A percentile compares a stretch with the other conserved stretches of the same genome.
These are phyloP conservation scores for Licmophora abbreviata DNA, from an alignment of 108 stramenopile species.

Conservation along the genomic window DNA sequence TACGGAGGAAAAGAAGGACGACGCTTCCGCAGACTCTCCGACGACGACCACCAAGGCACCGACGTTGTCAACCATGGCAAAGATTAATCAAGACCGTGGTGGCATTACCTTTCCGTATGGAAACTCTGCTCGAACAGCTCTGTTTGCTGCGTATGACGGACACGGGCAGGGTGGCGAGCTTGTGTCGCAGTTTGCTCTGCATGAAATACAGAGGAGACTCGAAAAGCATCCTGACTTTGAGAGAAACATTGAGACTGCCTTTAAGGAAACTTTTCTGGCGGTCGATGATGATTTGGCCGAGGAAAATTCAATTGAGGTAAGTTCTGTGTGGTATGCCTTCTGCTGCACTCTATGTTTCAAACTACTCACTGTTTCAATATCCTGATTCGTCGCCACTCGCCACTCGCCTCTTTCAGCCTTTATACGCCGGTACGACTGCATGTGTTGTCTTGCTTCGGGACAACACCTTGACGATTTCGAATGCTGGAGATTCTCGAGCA, in stretches of 20 bases:
- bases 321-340: no score
- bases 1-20: slow-evolving; percentile 20
- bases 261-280: slow-evolving; percentile 68
- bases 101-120: slow-evolving; percentile 89
- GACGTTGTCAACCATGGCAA: slow-evolving; percentile 53
- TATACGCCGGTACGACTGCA: slow-evolving; percentile 89
- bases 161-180: slow-evolving; percentile 90
- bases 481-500: slow-evolving; percentile 90
- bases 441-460: slow-evolving; percentile 74
- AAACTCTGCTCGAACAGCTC: slow-evolving; percentile 45
- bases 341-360: no score
- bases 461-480: slow-evolving; percentile 69
- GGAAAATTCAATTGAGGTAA: slow-evolving; percentile 60
- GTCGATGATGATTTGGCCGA: slow-evolving; percentile 70
- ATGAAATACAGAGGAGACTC: slow-evolving; percentile 63
- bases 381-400: no score
- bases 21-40: not conserved
- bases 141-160: slow-evolving; percentile 90
- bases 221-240: slow-evolving; percentile 49
- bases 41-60: not conserved
- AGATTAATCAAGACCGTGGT: slow-evolving; percentile 96
- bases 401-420: no score
- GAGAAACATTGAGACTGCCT: slow-evolving; percentile 43
- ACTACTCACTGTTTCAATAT: no score
- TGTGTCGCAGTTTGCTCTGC: slow-evolving; percentile 85